Base-by-base conservation (phyloP, 2,329 filamentous ascomycete genomes). In the Macrophomina pseudophaseolina region DNA sequence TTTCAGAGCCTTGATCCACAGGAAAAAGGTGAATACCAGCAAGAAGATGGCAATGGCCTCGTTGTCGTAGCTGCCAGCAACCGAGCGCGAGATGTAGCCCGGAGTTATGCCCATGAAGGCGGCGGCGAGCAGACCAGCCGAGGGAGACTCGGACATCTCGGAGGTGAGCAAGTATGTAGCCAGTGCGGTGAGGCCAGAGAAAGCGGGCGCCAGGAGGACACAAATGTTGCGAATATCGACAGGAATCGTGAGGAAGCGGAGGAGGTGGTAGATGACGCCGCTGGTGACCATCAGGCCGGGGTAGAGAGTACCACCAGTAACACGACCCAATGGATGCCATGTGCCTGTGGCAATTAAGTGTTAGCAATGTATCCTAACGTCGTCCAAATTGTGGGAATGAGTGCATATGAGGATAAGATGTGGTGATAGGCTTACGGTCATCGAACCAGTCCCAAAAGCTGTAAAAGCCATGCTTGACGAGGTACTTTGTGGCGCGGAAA, bases 381-480 rank as follows among this genome's bases (percentile, higher is more conserved):
- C 9, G 11, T 58, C n/a, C 48, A 5, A 5, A 58, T 38, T 60
- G 38, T 51, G 23, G 14, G 11, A 5, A 44, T 32, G 38, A 38
- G 23, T 16, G 42, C 11, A 35, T n/a, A n/a, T 18, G 16, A 5
- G 52, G 42, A 12, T 35, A 18, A 12, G 33, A 9, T 52, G 33
- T 35, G 66, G 52, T 40, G 54, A 9, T 32, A 48, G 32, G 78
- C 87, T 70, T 84, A 90, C 95, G 90, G 85, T 99, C 95, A 81
- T 99, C 95, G 77, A 99, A 99, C 95, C 95, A 99, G 80, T 99
- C 94, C 95, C 95, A 99, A 80, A 99, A 99, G 80, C 91, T 93
- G 81, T 97, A 96, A 83, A 99, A 98, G 74, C 95, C 95, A 89
- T 99, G 88, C 77, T 94, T 88, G 66, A 99, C 92, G 66, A 99